Evolutionary conservation across 805 yeast species (phyloP).

Genomic region (Yarrowia yakushimensis): DNA sequence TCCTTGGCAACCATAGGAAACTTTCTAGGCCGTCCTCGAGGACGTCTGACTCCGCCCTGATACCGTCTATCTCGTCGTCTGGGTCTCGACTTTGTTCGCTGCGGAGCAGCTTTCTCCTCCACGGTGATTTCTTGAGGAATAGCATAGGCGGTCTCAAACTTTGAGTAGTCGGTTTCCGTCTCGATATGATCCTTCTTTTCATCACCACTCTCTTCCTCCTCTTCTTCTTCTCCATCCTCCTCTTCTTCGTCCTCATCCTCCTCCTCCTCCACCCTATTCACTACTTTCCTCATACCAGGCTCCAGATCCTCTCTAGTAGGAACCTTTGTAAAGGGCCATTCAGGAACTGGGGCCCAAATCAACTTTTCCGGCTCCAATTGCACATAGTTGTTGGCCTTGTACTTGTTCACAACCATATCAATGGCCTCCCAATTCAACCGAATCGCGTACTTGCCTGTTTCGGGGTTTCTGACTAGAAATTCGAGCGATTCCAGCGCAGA

Average conservation of each 20-base stretch:
- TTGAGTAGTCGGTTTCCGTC: not conserved
- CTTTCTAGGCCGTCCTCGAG: not conserved
- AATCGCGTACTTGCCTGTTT: constrained; percentile 50
- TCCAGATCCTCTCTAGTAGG: constrained; percentile 2
- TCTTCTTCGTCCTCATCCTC: not conserved
- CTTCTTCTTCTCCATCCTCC: too few relatives aligned
- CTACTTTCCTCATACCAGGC: constrained; percentile 2
- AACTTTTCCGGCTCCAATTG: constrained; percentile 51
- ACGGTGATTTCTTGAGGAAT: not conserved
- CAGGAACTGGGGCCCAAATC: constrained; percentile 51
- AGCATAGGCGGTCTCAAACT: not conserved
- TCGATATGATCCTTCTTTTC: not conserved
- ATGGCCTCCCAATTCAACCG: constrained; percentile 48
- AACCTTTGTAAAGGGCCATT: constrained; percentile 10
- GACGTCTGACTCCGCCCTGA: not conserved
- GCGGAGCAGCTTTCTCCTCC: not conserved
- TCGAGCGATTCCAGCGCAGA: constrained; percentile 78
- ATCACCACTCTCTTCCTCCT: not conserved
- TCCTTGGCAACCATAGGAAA: not conserved
- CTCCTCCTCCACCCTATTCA: not conserved
- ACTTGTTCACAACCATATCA: constrained; percentile 43
- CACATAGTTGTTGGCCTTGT: constrained; percentile 55
- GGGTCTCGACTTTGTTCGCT: not conserved
- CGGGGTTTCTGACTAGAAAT: constrained; percentile 51
- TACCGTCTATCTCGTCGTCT: not conserved